phyloP scores from a whole-genome alignment of 768 basidiomycete species.

The Xerocomellus chrysenteron region DNA sequence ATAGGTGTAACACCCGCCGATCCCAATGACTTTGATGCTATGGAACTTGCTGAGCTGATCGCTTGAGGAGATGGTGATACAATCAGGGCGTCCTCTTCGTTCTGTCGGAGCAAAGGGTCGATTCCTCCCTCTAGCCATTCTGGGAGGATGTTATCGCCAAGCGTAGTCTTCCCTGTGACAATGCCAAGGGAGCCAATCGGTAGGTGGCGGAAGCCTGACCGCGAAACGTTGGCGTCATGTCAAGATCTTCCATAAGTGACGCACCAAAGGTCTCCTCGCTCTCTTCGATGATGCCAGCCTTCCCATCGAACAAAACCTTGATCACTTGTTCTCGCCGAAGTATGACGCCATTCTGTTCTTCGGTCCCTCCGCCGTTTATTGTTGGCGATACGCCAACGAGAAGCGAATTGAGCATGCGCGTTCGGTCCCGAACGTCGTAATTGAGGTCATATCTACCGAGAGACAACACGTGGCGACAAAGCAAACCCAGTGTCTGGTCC shows the following conservation, averaged over 20 bases:
- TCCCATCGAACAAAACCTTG: constrained; percentile 78
- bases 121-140: constrained; percentile 91
- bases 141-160: constrained; percentile 49
- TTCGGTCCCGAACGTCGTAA: constrained; percentile 91
- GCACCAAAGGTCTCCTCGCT: constrained; percentile 35
- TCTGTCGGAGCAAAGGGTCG: constrained; percentile 72
- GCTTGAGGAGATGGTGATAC: constrained; percentile 36
- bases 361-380: constrained; percentile 36
- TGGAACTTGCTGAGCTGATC: constrained; percentile 38
- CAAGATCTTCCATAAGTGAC: constrained; percentile 10
- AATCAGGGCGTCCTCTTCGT: constrained; percentile 50
- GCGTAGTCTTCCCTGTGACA: constrained; percentile 54
- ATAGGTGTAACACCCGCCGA: constrained; percentile 42
- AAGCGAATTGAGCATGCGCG: constrained; percentile 73
- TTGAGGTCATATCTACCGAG: constrained; percentile 86
- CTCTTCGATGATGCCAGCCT: constrained; percentile 47
- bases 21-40: constrained; percentile 27
- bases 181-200: constrained; percentile 67
- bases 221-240: constrained; percentile 3
- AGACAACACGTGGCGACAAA: constrained; percentile 72
- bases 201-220: constrained; percentile 38
- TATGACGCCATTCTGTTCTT: constrained; percentile 68
- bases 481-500: constrained; percentile 47
- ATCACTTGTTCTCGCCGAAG: constrained; percentile 80
- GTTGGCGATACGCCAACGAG: constrained; percentile 53